phyloP scores from a whole-genome alignment of 1,284 basidiomycete genomes.

The Leccinum subatratum region DNA sequence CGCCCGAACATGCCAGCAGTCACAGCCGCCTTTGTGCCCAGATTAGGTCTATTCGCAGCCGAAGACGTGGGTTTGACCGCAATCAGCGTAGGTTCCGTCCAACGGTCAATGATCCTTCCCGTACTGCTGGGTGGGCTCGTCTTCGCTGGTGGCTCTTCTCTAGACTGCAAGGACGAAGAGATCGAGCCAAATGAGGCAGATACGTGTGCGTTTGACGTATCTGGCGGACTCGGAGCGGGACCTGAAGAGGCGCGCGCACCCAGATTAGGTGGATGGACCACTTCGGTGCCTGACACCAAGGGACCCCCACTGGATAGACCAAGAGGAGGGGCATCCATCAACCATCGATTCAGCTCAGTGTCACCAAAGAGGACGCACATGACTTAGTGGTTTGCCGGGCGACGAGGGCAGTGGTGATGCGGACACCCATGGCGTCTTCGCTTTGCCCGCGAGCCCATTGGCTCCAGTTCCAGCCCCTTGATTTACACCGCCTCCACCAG shows the following conservation, averaged over 20 bases:
- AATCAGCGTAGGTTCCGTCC: constrained; percentile 34
- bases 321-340: constrained; percentile 22
- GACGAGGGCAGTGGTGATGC: constrained; percentile 39
- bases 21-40: constrained; percentile 11
- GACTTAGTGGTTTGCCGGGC: constrained; percentile 62
- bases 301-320: constrained; percentile 9
- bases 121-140: constrained; percentile 5
- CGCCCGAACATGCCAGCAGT: constrained; percentile 30
- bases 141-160: constrained; percentile 6
- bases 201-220: not conserved
- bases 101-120: constrained; percentile 29
- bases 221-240: constrained; percentile 7
- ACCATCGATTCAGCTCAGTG: constrained; percentile 35
- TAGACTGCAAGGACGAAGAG: not conserved
- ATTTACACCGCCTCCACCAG: constrained; percentile 5
- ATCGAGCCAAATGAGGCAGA: constrained; percentile 2
- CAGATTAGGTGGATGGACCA: constrained; percentile 2
- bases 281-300: constrained; percentile 1
- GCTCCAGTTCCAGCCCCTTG: constrained; percentile 20
- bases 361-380: constrained; percentile 78
- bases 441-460: constrained; percentile 15
- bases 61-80: constrained; percentile 28
- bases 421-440: constrained; percentile 25
- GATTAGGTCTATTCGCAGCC: not conserved
- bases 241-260: not conserved